phyloP scores from a whole-genome alignment of 108 stramenopile species.

The Aurantiochytrium sp. region DNA sequence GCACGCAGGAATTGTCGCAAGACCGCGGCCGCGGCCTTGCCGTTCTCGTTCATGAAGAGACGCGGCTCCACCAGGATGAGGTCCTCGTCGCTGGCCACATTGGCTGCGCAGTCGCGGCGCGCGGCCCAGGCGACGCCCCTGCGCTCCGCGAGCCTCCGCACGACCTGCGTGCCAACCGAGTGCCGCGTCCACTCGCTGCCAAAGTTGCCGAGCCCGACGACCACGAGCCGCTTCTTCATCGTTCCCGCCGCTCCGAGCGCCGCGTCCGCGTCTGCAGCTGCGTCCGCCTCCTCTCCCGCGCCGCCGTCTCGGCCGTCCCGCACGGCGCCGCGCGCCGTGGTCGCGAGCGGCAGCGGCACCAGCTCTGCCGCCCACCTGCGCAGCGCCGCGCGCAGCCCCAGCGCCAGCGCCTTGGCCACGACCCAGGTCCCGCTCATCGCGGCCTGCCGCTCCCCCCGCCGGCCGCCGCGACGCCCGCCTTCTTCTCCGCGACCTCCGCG shows the following conservation, averaged over 20 bases:
- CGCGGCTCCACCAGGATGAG: not conserved
- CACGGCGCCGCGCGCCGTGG: no score
- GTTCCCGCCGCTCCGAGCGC: not conserved
- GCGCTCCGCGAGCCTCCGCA: not conserved
- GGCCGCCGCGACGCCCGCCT: no score
- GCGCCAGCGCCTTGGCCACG: no score
- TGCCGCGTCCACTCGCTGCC: not conserved
- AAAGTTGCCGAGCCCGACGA: not conserved
- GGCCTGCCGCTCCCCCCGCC: no score
- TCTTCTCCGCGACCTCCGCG: no score
- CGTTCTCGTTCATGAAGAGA: conserved; percentile 14
- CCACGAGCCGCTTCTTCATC: not conserved
- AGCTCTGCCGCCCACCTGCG: no score
- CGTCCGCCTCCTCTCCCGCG: not conserved
- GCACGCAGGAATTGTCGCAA: not conserved
- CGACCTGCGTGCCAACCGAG: not conserved
- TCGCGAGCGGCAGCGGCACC: no score
- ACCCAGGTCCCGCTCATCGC: no score
- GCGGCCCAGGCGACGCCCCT: not conserved
- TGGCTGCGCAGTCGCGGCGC: not conserved
- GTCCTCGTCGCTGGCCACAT: not conserved
- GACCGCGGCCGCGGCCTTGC: not conserved
- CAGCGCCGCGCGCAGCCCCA: no score
- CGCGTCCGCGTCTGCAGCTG: not conserved
- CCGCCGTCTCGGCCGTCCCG: not conserved